Evolutionary conservation across 176 grass and related monocot species (phyloP).

Genomic region (Oryza australiensis): DNA sequence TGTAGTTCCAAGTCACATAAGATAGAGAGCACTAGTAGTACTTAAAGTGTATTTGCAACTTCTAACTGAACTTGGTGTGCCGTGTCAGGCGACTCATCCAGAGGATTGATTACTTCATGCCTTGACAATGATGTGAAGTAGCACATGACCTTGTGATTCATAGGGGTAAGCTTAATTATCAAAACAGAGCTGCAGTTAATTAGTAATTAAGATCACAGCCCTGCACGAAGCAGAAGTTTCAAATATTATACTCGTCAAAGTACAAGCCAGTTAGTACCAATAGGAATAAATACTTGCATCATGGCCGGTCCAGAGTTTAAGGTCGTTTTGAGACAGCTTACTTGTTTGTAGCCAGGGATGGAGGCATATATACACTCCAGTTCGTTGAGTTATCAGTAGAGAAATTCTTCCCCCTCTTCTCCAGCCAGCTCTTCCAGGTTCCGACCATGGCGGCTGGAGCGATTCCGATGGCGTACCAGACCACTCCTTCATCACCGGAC

Average conservation of each 20-base stretch:
- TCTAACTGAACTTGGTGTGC: background rate
- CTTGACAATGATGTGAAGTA: background rate
- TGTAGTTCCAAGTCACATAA: background rate
- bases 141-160: background rate
- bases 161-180: background rate
- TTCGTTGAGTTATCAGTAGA: background rate
- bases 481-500: slow-evolving; percentile 25
- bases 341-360: background rate
- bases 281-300: background rate
- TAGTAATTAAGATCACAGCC: slow-evolving; percentile 18
- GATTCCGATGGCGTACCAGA: slow-evolving; percentile 42
- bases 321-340: background rate
- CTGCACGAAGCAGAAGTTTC: background rate
- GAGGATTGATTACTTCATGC: background rate
- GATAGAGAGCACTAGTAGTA: background rate
- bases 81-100: background rate
- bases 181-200: background rate
- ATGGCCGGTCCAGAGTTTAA: background rate
- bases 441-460: slow-evolving; percentile 3
- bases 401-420: background rate
- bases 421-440: background rate
- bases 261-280: background rate
- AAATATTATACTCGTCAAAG: background rate
- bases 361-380: background rate
- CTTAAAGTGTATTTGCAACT: background rate